Evolutionary conservation across 108 stramenopile species (phyloP).

Genomic region (Skeletonema marinoi): DNA sequence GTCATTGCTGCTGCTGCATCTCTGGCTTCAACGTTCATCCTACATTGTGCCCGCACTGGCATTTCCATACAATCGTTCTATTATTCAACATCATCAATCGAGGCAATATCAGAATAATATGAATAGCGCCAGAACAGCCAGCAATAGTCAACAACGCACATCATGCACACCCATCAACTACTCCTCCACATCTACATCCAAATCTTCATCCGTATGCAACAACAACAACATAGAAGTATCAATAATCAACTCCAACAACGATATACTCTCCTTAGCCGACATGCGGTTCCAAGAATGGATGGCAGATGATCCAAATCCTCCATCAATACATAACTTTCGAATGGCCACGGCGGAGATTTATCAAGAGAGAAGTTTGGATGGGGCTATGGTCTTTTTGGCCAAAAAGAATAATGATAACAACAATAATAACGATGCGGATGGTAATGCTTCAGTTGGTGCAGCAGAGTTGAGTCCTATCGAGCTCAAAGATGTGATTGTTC

Average conservation of each 20-base stretch:
- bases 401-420: not conserved
- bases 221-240: conserved; percentile 5
- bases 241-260: conserved; percentile 20
- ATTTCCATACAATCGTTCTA: too few species aligned
- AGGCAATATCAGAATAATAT: too few species aligned
- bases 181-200: not conserved
- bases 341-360: conserved; percentile 57
- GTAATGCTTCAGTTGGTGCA: conserved; percentile 32
- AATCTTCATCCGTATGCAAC: not conserved
- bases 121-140: too few species aligned
- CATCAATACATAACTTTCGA: conserved; percentile 45
- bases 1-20: too few species aligned
- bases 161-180: not conserved
- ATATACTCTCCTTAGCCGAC: conserved; percentile 57
- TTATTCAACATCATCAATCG: too few species aligned
- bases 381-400: conserved; percentile 54
- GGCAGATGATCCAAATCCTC: conserved; percentile 8
- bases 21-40: too few species aligned
- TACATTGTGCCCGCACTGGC: too few species aligned
- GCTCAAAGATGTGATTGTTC: conserved; percentile 22
- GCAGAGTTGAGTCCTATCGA: conserved; percentile 72
- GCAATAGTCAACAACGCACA: not conserved
- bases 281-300: conserved; percentile 64
- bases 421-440: not conserved
- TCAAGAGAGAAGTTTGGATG: conserved; percentile 39